Evolutionary conservation across 805 yeast species (phyloP).

Genomic region (Candida yuanshanica): DNA sequence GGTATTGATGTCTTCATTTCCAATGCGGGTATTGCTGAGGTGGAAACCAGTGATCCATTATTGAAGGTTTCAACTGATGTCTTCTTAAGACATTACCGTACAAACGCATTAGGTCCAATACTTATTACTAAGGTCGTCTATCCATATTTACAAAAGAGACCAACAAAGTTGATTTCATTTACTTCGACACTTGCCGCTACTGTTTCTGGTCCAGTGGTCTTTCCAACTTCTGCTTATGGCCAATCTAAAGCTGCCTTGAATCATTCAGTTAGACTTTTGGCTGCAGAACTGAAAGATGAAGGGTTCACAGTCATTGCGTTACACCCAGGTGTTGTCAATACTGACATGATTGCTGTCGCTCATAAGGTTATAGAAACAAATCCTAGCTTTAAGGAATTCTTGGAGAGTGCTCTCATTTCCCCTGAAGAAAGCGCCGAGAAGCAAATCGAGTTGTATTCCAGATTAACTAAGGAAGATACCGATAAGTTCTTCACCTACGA

Average conservation of each 20-base stretch:
- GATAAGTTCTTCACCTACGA: too few relatives aligned
- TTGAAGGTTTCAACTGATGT: neutral
- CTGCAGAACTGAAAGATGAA: neutral
- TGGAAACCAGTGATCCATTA: neutral
- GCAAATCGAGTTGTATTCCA: too few relatives aligned
- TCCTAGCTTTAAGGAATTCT: too few relatives aligned
- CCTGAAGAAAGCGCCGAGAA: too few relatives aligned
- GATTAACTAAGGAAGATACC: too few relatives aligned
- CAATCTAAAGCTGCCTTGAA: constrained; percentile 25
- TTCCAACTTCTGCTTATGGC: constrained; percentile 20
- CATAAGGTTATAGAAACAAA: too few relatives aligned
- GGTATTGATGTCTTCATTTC: constrained; percentile 14
- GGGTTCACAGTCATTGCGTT: neutral
- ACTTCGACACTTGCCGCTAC: constrained; percentile 23
- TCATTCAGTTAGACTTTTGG: neutral
- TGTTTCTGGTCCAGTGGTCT: constrained; percentile 1
- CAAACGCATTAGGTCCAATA: constrained; percentile 10
- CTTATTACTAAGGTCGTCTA: constrained; percentile 3
- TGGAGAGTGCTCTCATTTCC: too few relatives aligned
- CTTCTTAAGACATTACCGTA: constrained; percentile 2
- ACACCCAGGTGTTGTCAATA: too few relatives aligned
- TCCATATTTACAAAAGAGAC: constrained; percentile 14
- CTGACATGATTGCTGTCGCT: too few relatives aligned
- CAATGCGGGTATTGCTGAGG: constrained; percentile 11
- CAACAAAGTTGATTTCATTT: constrained; percentile 24